A percentile compares a stretch with the other conserved stretches of the same genome.
Conservation (phyloP, 495 filamentous ascomycete genomes). For the Hypoxylon trugodes region DNA sequence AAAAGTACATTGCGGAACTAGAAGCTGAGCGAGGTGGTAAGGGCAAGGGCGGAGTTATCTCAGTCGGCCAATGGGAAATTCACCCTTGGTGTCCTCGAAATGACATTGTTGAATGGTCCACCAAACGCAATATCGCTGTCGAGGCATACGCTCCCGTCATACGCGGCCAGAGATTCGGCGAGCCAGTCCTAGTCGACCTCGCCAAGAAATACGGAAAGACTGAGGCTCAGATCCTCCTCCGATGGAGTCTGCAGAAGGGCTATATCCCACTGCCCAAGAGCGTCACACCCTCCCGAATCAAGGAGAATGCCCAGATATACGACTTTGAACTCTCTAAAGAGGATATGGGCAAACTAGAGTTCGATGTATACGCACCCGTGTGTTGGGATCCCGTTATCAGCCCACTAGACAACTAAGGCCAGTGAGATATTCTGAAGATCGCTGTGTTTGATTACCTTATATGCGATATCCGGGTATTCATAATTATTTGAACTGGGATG, state of each 20-base stretch:
- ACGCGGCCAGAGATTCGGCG: slow-evolving; percentile 69
- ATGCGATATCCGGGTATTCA: no score
- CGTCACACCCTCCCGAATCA: slow-evolving; percentile 70
- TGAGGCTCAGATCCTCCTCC: slow-evolving; percentile 78
- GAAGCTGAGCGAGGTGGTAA: slow-evolving; percentile 64
- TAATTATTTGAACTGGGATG: no score
- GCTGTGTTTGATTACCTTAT: no score
- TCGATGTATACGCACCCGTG: slow-evolving; percentile 67
- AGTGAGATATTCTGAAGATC: no score
- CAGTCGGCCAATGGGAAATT: slow-evolving; percentile 87
- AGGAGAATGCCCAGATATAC: slow-evolving; percentile 79
- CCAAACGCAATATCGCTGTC: slow-evolving; percentile 70
- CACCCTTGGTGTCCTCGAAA: slow-evolving; percentile 86
- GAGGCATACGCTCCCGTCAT: slow-evolving; percentile 86
- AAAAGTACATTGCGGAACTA: slow-evolving; percentile 74
- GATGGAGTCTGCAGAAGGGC: slow-evolving; percentile 89
- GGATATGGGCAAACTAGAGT: slow-evolving; percentile 65
- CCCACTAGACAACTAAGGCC: slow-evolving; percentile 36
- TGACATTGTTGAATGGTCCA: slow-evolving; percentile 81
- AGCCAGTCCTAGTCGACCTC: slow-evolving; percentile 66
- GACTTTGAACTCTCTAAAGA: slow-evolving; percentile 78
- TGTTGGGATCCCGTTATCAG: slow-evolving; percentile 77
- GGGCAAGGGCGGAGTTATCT: slow-evolving; percentile 77
- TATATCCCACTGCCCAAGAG: slow-evolving; percentile 81
- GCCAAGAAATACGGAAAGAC: slow-evolving; percentile 76